Conservation (phyloP, 2,329 filamentous ascomycete genomes). For the Pyrenochaeta sp. region DNA sequence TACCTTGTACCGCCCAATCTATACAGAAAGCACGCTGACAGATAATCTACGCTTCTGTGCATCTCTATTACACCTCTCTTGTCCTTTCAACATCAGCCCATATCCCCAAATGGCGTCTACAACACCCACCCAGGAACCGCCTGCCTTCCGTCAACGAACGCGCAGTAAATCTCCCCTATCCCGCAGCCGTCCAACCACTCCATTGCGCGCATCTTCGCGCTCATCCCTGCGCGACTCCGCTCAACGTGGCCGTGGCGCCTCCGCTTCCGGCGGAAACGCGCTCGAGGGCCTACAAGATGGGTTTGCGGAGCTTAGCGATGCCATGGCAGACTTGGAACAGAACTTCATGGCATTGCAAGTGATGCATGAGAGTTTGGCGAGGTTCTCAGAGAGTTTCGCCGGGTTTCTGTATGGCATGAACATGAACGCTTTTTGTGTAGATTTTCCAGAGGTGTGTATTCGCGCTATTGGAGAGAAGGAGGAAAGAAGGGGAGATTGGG, state of each 20-base stretch:
- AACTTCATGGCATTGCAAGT: conserved; percentile 98
- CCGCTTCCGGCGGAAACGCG: conserved; percentile 68
- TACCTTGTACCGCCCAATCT: background rate
- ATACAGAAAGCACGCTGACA: background rate
- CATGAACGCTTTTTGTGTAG: conserved; percentile 99
- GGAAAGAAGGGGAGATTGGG: background rate
- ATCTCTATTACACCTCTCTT: background rate
- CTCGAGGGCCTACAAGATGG: conserved; percentile 86
- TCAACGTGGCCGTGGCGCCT: conserved; percentile 51
- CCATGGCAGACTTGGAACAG: conserved; percentile 93
- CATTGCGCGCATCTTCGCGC: conserved; percentile 87
- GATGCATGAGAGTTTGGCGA: conserved; percentile 91
- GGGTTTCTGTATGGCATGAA: conserved; percentile 95
- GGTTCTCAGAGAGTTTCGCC: conserved; percentile 96
- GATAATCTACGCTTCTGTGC: background rate
- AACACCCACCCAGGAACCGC: conserved; percentile 34
- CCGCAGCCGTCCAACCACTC: conserved; percentile 84
- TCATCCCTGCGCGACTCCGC: conserved; percentile 76
- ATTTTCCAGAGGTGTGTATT: conserved; percentile 83
- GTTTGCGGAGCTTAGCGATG: conserved; percentile 92
- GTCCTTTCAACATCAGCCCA: background rate
- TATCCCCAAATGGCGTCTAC: conserved; percentile 30
- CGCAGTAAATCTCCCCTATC: conserved; percentile 67
- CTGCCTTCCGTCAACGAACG: conserved; percentile 54
- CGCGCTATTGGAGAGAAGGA: background rate